These are phyloP conservation scores for Monascus ruber DNA, from an alignment of 2,329 filamentous ascomycete genomes.

Conservation along the genomic window DNA sequence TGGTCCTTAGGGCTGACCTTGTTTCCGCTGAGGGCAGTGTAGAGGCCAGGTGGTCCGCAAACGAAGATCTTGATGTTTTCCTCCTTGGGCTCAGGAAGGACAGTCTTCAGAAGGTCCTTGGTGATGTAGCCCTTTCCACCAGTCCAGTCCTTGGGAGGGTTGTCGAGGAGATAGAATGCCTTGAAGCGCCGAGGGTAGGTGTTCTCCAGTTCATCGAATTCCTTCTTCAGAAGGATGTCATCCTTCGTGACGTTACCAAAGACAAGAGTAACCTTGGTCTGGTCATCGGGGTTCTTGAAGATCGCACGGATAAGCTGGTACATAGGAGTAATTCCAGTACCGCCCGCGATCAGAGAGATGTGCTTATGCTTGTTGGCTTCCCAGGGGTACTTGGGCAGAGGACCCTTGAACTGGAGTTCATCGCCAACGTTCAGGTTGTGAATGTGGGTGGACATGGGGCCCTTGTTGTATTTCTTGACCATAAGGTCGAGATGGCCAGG, in stretches of 20 bases:
- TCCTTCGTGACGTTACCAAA: slow-evolving; percentile 84
- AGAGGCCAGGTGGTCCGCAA: slow-evolving; percentile 82
- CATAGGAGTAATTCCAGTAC: slow-evolving; percentile 96
- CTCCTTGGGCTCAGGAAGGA: slow-evolving; percentile 81
- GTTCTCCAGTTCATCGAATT: slow-evolving; percentile 82
- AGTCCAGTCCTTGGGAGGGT: slow-evolving; percentile 65
- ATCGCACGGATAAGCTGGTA: slow-evolving; percentile 86
- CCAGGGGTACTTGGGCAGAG: slow-evolving; percentile 90
- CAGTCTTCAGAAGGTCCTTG: slow-evolving; percentile 89
- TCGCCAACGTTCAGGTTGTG: slow-evolving; percentile 75
- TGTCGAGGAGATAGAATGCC: slow-evolving; percentile 87
- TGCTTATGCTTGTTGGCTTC: slow-evolving; percentile 84
- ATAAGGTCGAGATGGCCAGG: slow-evolving; percentile 77
- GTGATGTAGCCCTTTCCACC: slow-evolving; percentile 70
- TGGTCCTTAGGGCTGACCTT: slow-evolving; percentile 94
- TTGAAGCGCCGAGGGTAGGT: slow-evolving; percentile 90
- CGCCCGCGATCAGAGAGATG: slow-evolving; percentile 61
- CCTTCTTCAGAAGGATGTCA: slow-evolving; percentile 81
- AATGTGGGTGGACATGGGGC: slow-evolving; percentile 83
- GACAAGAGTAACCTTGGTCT: slow-evolving; percentile 93
- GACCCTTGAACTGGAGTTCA: slow-evolving; percentile 83
- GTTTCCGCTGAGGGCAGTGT: slow-evolving; percentile 79
- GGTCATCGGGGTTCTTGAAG: slow-evolving; percentile 91
- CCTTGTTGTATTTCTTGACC: slow-evolving; percentile 82
- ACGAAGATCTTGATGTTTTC: slow-evolving; percentile 95